Evolutionary conservation across 768 basidiomycete species (phyloP).

Genomic region (Mycena albidolilacea): DNA sequence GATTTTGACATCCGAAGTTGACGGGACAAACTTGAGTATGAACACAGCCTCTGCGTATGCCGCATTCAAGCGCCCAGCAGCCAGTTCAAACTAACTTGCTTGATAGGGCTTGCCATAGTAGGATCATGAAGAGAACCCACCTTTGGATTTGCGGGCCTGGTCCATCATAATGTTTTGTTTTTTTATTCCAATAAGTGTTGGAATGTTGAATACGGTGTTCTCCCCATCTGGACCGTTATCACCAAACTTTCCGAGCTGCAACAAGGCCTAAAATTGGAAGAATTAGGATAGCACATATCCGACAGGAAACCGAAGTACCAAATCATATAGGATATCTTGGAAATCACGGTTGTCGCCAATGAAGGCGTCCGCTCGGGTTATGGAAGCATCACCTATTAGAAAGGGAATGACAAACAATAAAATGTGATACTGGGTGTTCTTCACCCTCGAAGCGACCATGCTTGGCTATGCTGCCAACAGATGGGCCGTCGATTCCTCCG

Average conservation of each 20-base stretch:
- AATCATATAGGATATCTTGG: conserved; percentile 36
- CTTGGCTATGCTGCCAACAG: conserved; percentile 34
- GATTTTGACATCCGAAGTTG: not conserved
- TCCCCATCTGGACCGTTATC: conserved; percentile 32
- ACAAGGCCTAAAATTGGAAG: conserved; percentile 16
- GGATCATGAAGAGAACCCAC: not conserved
- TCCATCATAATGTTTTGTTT: no score
- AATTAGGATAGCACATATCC: not conserved
- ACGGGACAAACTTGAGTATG: conserved; percentile 6
- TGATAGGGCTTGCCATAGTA: not conserved
- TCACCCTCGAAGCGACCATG: conserved; percentile 36
- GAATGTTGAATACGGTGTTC: conserved; percentile 36
- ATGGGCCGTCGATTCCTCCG: conserved; percentile 34
- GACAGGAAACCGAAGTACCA: not conserved
- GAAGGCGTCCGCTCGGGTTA: conserved; percentile 35
- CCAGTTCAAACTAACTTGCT: conserved; percentile 18
- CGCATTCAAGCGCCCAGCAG: conserved; percentile 21
- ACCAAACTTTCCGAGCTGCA: conserved; percentile 35
- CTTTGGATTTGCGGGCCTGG: conserved; percentile 32
- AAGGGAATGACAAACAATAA: not conserved
- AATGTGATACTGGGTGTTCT: no score
- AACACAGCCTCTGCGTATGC: conserved; percentile 23
- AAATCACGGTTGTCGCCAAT: conserved; percentile 38
- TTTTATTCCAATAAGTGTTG: conserved; percentile 30
- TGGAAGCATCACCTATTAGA: conserved; percentile 28